Percentiles rank a stretch among this genome's conserved stretches.
These are phyloP conservation scores for Persicaria tinctoria DNA, from an alignment of 148 eudicot species.

Conservation along the genomic window DNA sequence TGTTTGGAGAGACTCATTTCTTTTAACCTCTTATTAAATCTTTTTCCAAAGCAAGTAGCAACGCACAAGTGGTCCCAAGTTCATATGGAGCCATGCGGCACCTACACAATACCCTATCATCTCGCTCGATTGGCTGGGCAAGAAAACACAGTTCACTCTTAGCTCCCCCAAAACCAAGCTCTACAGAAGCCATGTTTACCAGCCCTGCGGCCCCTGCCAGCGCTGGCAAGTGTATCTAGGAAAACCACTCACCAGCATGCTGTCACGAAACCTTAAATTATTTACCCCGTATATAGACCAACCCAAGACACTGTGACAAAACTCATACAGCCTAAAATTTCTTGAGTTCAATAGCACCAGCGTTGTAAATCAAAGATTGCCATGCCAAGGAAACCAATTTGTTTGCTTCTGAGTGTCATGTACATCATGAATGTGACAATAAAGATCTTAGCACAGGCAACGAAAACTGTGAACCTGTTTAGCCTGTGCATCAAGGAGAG, in stretches of 20 bases:
- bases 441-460: background rate
- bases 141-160: too few species aligned
- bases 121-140: too few species aligned
- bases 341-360: background rate
- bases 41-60: too few species aligned
- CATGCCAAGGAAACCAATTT: background rate
- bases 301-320: background rate
- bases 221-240: too few species aligned
- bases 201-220: too few species aligned
- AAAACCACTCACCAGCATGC: background rate
- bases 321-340: slow-evolving; percentile 1
- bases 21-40: too few species aligned
- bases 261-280: background rate
- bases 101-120: too few species aligned
- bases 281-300: background rate
- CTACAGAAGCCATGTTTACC: too few species aligned
- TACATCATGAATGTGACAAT: background rate
- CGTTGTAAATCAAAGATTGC: background rate
- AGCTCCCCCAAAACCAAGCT: too few species aligned
- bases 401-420: background rate
- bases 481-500: background rate
- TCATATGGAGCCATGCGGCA: too few species aligned
- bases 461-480: background rate
- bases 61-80: too few species aligned
- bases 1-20: too few species aligned